Evolutionary conservation across 2,329 filamentous ascomycete species (phyloP).

Genomic region (Pseudopyricularia cyperi): DNA sequence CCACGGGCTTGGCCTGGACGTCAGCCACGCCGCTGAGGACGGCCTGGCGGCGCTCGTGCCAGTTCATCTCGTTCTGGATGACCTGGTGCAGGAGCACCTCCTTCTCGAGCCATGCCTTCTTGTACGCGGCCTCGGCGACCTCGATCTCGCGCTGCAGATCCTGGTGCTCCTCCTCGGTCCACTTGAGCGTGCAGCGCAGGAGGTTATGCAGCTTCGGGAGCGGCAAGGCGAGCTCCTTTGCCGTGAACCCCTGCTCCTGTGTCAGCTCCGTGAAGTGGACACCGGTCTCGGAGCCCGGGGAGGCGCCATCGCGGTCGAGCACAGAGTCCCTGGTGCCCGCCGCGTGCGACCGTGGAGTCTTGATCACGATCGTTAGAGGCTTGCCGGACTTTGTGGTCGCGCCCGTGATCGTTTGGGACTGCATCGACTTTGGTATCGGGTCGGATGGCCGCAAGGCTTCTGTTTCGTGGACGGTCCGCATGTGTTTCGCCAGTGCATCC

Average conservation of each 20-base stretch:
- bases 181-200: conserved; percentile 58
- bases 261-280: conserved; percentile 42
- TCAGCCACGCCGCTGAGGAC: conserved; percentile 37
- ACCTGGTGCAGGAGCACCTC: conserved; percentile 67
- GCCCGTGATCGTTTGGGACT: conserved; percentile 20
- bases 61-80: conserved; percentile 52
- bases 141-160: conserved; percentile 51
- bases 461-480: conserved; percentile 96
- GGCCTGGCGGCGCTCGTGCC: conserved; percentile 43
- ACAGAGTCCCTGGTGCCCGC: conserved; percentile 40
- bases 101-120: conserved; percentile 67
- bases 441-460: conserved; percentile 77
- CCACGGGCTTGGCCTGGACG: conserved; percentile 12
- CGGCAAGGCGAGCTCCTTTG: conserved; percentile 49
- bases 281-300: conserved; percentile 25
- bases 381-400: conserved; percentile 32
- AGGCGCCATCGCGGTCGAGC: conserved; percentile 11
- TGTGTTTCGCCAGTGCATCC: conserved; percentile 92
- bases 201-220: conserved; percentile 51
- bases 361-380: conserved; percentile 47
- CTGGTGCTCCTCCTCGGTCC: conserved; percentile 57
- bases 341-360: conserved; percentile 43
- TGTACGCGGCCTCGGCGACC: conserved; percentile 51
- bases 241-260: conserved; percentile 48
- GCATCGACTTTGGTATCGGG: conserved; percentile 58